phyloP scores from a whole-genome alignment of 1,284 basidiomycete species.

The Ganoderma boninense region DNA sequence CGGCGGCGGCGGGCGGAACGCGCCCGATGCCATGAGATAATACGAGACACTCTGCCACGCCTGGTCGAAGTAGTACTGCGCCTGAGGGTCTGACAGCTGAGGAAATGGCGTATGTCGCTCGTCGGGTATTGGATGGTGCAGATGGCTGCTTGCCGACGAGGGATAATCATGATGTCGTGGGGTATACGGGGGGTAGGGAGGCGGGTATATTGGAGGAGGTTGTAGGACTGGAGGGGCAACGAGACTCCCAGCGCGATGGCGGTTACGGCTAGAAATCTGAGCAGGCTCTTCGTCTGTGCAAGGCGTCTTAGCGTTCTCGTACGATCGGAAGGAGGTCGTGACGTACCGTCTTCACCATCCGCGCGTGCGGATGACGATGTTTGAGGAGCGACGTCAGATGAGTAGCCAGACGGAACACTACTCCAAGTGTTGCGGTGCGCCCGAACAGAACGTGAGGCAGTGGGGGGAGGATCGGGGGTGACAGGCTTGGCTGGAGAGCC shows the following conservation, averaged over 20 bases:
- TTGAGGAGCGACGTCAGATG: conserved; percentile 20
- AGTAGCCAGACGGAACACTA: conserved; percentile 18
- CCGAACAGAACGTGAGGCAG: not conserved
- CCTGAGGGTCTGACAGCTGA: conserved; percentile 41
- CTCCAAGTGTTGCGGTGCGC: not conserved
- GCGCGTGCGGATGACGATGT: conserved; percentile 22
- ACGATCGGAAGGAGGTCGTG: no score
- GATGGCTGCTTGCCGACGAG: conserved; percentile 11
- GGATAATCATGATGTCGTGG: conserved; percentile 22
- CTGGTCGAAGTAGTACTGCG: conserved; percentile 45
- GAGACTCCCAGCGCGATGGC: conserved; percentile 7
- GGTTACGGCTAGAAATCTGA: not conserved
- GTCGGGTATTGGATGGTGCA: not conserved
- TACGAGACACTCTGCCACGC: conserved; percentile 46
- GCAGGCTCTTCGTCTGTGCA: conserved; percentile 11
- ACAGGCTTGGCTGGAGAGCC: conserved; percentile 13
- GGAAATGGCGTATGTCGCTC: conserved; percentile 12
- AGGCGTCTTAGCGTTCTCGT: conserved; percentile 8
- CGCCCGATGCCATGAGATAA: conserved; percentile 38
- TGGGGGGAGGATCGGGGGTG: conserved; percentile 4
- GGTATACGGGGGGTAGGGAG: conserved; percentile 29
- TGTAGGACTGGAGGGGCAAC: conserved; percentile 18
- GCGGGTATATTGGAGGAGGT: conserved; percentile 19
- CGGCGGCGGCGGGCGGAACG: conserved; percentile 28
- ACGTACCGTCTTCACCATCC: conserved; percentile 32